These are phyloP conservation scores for Ailanthus altissimus DNA, from an alignment of 345 rosid genomes.

Conservation along the genomic window DNA sequence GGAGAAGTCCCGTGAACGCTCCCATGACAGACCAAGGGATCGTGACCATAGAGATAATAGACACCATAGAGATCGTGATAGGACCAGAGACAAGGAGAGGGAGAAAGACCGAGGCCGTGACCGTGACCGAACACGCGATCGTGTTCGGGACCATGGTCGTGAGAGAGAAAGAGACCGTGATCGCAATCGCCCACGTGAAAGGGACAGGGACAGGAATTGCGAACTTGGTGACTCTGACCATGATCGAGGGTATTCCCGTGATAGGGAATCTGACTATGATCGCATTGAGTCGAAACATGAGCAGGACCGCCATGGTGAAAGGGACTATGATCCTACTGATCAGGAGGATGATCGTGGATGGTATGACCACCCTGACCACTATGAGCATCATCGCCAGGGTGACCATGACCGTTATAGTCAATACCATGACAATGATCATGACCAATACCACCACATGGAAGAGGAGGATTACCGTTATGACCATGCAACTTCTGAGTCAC, in stretches of 20 bases:
- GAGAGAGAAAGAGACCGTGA: constrained; percentile 58
- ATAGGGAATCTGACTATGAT: constrained; percentile 63
- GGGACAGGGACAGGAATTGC: constrained; percentile 52
- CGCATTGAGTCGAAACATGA: constrained; percentile 62
- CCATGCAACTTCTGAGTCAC: constrained; percentile 38
- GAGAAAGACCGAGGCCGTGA: constrained; percentile 63
- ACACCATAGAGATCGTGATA: constrained; percentile 77
- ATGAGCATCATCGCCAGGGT: constrained; percentile 53
- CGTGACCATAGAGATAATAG: constrained; percentile 83
- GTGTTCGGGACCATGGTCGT: constrained; percentile 50
- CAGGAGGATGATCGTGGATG: constrained; percentile 53
- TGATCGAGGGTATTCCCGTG: constrained; percentile 62
- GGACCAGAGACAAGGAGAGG: constrained; percentile 58
- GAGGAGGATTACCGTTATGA: constrained; percentile 69
- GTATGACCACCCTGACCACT: constrained; percentile 56
- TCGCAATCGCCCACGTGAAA: constrained; percentile 41
- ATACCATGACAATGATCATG: constrained; percentile 51
- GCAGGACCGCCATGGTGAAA: constrained; percentile 51
- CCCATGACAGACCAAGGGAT: constrained; percentile 78
- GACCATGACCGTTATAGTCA: constrained; percentile 66
- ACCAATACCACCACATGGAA: constrained; percentile 57
- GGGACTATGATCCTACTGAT: constrained; percentile 60
- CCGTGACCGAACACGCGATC: constrained; percentile 42
- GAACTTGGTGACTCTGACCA: constrained; percentile 51
- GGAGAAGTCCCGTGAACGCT: constrained; percentile 72